Percentiles rank a stretch among this genome's conserved stretches.
Conservation (phyloP, 768 basidiomycete species). For the Galerina marginata region DNA sequence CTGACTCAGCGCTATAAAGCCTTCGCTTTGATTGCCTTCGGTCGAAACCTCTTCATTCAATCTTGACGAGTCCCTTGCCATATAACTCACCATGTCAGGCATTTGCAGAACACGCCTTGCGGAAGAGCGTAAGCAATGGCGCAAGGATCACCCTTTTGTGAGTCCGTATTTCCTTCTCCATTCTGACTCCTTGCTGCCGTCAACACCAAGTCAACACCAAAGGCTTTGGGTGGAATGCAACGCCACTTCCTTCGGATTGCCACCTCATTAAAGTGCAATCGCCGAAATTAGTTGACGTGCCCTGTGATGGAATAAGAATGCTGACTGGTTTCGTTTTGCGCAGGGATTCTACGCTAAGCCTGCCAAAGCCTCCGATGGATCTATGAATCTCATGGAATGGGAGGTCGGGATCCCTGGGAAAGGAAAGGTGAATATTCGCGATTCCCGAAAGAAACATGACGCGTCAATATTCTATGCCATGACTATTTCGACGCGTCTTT, state of each 20-base stretch:
- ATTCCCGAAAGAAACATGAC: slow-evolving; percentile 11
- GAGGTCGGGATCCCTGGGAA: slow-evolving; percentile 99
- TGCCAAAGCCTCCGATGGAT: slow-evolving; percentile 86
- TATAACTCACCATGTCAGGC: slow-evolving; percentile 70
- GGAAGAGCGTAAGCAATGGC: slow-evolving; percentile 98
- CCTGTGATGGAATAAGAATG: not conserved
- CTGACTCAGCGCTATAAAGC: slow-evolving; percentile 25
- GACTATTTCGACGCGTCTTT: slow-evolving; percentile 20
- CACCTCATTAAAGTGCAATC: not conserved
- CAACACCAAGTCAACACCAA: not conserved
- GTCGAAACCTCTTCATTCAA: not conserved
- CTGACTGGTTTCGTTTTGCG: slow-evolving; percentile 1
- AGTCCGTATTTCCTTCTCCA: slow-evolving; percentile 36
- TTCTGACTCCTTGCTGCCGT: not conserved
- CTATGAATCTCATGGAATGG: slow-evolving; percentile 98
- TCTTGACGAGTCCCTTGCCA: not conserved
- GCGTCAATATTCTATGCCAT: slow-evolving; percentile 13
- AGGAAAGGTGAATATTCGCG: slow-evolving; percentile 62
- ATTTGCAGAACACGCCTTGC: slow-evolving; percentile 92
- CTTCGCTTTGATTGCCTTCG: too few relatives aligned
- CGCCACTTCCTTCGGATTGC: not conserved
- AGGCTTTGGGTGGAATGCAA: not conserved
- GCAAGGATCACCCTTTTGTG: slow-evolving; percentile 98
- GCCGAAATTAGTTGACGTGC: not conserved
- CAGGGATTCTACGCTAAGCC: slow-evolving; percentile 99